Percentiles rank a stretch among this genome's conserved stretches.
phyloP scores from a whole-genome alignment of 1,284 basidiomycete genomes.

The Golubevia sp. region DNA sequence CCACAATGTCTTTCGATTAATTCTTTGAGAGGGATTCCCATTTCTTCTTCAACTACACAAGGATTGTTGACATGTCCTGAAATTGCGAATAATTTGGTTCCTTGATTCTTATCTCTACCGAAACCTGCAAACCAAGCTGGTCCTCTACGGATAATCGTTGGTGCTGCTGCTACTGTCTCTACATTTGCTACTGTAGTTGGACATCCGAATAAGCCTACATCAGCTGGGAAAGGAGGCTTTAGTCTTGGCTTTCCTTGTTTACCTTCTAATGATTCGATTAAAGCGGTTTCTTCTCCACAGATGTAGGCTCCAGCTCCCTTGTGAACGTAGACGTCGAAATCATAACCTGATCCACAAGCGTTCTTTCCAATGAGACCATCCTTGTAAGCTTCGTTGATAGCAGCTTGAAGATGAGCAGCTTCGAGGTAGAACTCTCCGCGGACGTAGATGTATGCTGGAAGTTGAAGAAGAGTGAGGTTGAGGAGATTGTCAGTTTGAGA shows the following conservation, averaged over 20 bases:
- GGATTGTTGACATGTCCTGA: constrained; percentile 98
- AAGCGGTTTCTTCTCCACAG: constrained; percentile 96
- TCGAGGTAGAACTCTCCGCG: constrained; percentile 98
- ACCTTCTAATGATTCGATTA: constrained; percentile 93
- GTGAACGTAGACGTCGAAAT: constrained; percentile 95
- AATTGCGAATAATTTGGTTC: constrained; percentile 94
- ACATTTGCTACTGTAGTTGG: constrained; percentile 98
- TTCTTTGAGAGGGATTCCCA: constrained; percentile 93
- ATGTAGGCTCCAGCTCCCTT: constrained; percentile 98
- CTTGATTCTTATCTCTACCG: constrained; percentile 88
- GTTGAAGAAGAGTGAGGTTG: neutral
- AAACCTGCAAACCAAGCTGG: constrained; percentile 90
- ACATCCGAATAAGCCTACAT: constrained; percentile 94
- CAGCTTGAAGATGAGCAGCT: constrained; percentile 87
- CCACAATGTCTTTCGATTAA: constrained; percentile 96
- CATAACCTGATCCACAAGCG: constrained; percentile 88
- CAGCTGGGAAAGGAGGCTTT: constrained; percentile 99
- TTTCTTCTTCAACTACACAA: constrained; percentile 97
- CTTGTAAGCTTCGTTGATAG: constrained; percentile 92
- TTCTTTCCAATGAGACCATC: constrained; percentile 90
- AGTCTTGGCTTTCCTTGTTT: constrained; percentile 97
- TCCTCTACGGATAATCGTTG: constrained; percentile 92
- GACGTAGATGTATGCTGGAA: constrained; percentile 91
- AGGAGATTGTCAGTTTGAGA: no score
- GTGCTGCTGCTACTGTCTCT: constrained; percentile 95